Evolutionary conservation across 208 protist species (phyloP).

Genomic region (Leishmania mexicana): DNA sequence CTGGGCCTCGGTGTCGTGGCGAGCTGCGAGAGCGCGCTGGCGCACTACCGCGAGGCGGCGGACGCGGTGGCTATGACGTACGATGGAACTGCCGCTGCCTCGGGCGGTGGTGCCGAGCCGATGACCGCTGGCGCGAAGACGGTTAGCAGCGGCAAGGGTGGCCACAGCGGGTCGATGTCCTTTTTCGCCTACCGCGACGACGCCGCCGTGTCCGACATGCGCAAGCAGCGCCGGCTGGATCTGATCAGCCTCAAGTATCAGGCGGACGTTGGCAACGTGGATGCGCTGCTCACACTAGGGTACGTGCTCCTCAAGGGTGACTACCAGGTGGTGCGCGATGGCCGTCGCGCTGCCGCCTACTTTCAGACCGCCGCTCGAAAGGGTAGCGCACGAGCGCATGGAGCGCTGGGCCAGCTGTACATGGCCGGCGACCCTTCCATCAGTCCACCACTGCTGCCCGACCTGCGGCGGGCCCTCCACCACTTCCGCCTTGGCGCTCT

Average conservation of each 20-base stretch:
- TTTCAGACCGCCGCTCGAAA: conserved; percentile 45
- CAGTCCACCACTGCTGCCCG: conserved; percentile 38
- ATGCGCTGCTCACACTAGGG: conserved; percentile 60
- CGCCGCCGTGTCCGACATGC: conserved; percentile 14
- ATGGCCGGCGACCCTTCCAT: conserved; percentile 44
- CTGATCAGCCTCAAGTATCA: conserved; percentile 56
- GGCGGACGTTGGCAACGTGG: conserved; percentile 46
- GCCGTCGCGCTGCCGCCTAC: conserved; percentile 39
- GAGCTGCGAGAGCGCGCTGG: conserved; percentile 58
- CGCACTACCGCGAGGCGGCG: conserved; percentile 71
- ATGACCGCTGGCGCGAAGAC: conserved; percentile 14
- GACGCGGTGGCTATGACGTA: conserved; percentile 78
- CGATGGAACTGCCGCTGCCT: conserved; percentile 33
- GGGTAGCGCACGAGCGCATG: conserved; percentile 43
- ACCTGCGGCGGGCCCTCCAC: conserved; percentile 52
- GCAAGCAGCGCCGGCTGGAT: conserved; percentile 26
- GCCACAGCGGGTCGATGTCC: conserved; percentile 7
- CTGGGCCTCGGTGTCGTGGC: conserved; percentile 55
- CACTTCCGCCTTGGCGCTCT: conserved; percentile 70
- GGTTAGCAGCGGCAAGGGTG: conserved; percentile 16
- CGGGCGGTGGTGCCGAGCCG: conserved; percentile 7
- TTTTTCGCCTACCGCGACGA: conserved; percentile 37
- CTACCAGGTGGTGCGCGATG: conserved; percentile 49
- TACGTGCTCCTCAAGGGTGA: conserved; percentile 61
- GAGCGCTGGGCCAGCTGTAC: conserved; percentile 78